These are phyloP conservation scores for Penicillium fimorum DNA, from an alignment of 495 filamentous ascomycete genomes.

Conservation along the genomic window DNA sequence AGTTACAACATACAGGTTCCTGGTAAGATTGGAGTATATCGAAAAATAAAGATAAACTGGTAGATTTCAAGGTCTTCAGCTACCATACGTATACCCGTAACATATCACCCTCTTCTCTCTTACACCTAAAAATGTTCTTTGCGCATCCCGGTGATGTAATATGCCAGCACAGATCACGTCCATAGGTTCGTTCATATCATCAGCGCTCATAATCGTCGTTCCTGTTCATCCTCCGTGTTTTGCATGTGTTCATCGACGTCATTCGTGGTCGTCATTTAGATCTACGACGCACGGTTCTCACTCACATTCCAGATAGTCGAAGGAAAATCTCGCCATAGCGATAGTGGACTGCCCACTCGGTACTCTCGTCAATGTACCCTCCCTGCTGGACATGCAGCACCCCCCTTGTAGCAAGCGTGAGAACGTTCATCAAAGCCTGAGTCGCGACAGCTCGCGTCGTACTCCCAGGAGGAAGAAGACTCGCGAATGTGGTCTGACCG, in stretches of 20 bases:
- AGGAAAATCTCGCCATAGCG: slow-evolving; percentile 36
- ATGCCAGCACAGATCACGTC: slow-evolving; percentile 5
- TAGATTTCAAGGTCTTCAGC: neutral
- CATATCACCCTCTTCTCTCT: neutral
- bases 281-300: neutral
- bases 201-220: neutral
- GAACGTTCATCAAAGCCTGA: slow-evolving; percentile 70
- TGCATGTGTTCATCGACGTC: neutral
- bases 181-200: neutral
- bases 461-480: slow-evolving; percentile 54
- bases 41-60: neutral
- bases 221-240: too few relatives aligned
- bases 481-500: slow-evolving; percentile 52
- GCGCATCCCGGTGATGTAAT: slow-evolving; percentile 9
- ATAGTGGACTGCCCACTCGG: slow-evolving; percentile 23
- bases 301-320: slow-evolving; percentile 15
- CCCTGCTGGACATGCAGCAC: slow-evolving; percentile 36
- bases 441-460: slow-evolving; percentile 61
- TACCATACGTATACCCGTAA: neutral
- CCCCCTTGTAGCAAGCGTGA: slow-evolving; percentile 66
- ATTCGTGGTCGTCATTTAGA: neutral
- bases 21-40: slow-evolving; percentile 24
- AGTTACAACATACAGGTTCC: slow-evolving; percentile 16
- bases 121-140: neutral
- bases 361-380: slow-evolving; percentile 20